Conservation (phyloP, 345 rosid genomes). For the Rubroshorea leprosula region DNA sequence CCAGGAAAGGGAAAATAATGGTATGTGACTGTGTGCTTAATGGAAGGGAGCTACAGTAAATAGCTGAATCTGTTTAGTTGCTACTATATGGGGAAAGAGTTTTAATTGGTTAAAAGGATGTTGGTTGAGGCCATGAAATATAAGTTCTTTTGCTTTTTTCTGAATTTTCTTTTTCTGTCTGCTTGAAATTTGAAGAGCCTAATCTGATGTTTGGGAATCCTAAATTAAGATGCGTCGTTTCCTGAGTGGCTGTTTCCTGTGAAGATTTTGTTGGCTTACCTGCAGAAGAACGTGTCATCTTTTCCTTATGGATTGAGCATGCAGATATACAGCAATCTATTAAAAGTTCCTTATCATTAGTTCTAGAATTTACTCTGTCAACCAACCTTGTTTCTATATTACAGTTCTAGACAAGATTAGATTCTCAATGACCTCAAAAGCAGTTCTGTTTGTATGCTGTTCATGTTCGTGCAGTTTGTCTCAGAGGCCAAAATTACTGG, state of each 20-base stretch:
- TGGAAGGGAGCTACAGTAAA: constrained; percentile 20
- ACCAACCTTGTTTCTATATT: neutral
- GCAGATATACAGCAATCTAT: constrained; percentile 10
- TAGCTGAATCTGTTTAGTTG: constrained; percentile 16
- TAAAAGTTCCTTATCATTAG: constrained; percentile 13
- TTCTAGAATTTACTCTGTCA: neutral
- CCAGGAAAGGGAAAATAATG: constrained; percentile 17
- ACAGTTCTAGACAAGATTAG: constrained; percentile 6
- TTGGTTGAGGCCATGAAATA: constrained; percentile 12
- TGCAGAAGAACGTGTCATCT: constrained; percentile 16
- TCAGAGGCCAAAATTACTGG: constrained; percentile 10
- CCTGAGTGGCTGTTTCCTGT: constrained; percentile 12
- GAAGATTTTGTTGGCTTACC: constrained; percentile 4
- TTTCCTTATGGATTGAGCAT: constrained; percentile 4
- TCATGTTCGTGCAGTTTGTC: neutral
- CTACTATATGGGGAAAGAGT: constrained; percentile 9
- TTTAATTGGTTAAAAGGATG: constrained; percentile 11
- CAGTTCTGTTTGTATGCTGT: neutral
- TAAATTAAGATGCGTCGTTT: constrained; percentile 17
- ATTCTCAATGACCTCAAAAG: neutral
- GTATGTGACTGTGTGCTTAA: constrained; percentile 24
- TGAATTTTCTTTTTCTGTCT: constrained; percentile 11
- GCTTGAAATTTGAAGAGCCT: constrained; percentile 16
- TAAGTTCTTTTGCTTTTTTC: constrained; percentile 13
- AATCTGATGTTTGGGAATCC: constrained; percentile 12